These are phyloP conservation scores for Circinella minor DNA, from an alignment of 371 early-diverging fungal genomes.

Conservation along the genomic window DNA sequence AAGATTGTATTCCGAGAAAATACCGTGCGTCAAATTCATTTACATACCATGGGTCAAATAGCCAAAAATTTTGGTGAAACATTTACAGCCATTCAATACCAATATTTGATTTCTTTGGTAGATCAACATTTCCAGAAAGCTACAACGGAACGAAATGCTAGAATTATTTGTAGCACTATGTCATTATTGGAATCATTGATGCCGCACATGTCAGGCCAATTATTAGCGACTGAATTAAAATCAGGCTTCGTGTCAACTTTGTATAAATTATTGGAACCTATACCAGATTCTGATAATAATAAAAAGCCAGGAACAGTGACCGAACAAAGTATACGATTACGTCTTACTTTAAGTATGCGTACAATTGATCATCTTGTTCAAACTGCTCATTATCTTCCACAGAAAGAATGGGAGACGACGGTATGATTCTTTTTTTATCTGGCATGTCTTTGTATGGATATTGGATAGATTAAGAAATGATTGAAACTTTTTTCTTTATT, in stretches of 20 bases:
- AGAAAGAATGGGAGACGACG: conserved; percentile 63
- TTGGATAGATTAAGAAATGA: background rate
- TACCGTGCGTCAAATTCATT: conserved; percentile 37
- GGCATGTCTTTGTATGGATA: background rate
- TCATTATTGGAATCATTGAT: conserved; percentile 45
- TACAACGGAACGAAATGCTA: conserved; percentile 27
- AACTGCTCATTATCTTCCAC: conserved; percentile 46
- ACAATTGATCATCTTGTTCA: conserved; percentile 61
- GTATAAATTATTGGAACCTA: conserved; percentile 46
- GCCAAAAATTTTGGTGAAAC: conserved; percentile 66
- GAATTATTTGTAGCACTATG: conserved; percentile 39
- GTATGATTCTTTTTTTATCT: conserved; percentile 31
- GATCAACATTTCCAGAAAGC: conserved; percentile 24
- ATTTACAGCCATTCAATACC: conserved; percentile 64
- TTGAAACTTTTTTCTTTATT: background rate
- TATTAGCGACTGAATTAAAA: conserved; percentile 48
- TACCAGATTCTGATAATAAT: conserved; percentile 13
- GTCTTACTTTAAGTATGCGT: conserved; percentile 57
- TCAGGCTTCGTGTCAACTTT: conserved; percentile 52
- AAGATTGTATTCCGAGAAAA: conserved; percentile 61
- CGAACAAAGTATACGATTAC: conserved; percentile 23
- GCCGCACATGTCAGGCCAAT: conserved; percentile 43
- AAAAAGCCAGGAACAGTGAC: conserved; percentile 19
- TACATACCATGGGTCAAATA: conserved; percentile 54
- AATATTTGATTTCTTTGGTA: conserved; percentile 54